Conservation (phyloP, 352 stramenopile species). For the Pythium oligandrum region DNA sequence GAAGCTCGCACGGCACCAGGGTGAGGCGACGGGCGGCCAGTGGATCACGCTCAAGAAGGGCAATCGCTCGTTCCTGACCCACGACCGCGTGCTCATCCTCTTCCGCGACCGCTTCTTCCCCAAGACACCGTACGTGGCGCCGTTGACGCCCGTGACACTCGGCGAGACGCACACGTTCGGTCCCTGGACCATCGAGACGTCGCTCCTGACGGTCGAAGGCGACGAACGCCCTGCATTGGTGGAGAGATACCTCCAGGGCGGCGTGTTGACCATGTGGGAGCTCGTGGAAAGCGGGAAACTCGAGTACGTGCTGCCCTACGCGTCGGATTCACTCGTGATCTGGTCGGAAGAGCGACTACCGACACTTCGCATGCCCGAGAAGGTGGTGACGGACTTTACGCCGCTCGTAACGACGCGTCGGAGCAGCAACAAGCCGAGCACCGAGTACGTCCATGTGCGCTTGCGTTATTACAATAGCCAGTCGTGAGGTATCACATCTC, state of each 20-base stretch:
- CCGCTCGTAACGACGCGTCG: slow-evolving; percentile 45
- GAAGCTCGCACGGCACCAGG: slow-evolving; percentile 53
- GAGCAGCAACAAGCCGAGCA: background rate
- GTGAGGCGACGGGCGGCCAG: slow-evolving; percentile 32
- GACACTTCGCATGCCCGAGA: slow-evolving; percentile 55
- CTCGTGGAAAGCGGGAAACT: slow-evolving; percentile 41
- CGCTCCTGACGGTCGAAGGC: slow-evolving; percentile 11
- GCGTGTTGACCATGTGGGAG: slow-evolving; percentile 52
- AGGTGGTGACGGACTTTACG: slow-evolving; percentile 70
- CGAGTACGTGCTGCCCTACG: slow-evolving; percentile 55
- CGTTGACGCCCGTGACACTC: slow-evolving; percentile 17
- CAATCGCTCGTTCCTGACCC: slow-evolving; percentile 73
- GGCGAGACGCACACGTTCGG: slow-evolving; percentile 48
- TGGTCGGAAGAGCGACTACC: slow-evolving; percentile 48
- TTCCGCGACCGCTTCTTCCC: slow-evolving; percentile 79
- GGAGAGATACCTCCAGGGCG: slow-evolving; percentile 16
- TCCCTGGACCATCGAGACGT: slow-evolving; percentile 42
- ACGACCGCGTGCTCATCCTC: slow-evolving; percentile 59
- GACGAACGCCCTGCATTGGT: slow-evolving; percentile 18
- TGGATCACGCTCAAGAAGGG: slow-evolving; percentile 85
- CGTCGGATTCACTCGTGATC: slow-evolving; percentile 46
- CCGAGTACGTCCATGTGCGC: slow-evolving; percentile 13
- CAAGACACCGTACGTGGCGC: slow-evolving; percentile 15
- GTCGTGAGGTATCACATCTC: background rate
- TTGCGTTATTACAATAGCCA: slow-evolving; percentile 12